phyloP scores from a whole-genome alignment of 2,329 filamentous ascomycete genomes.

The Mycogone perniciosa region DNA sequence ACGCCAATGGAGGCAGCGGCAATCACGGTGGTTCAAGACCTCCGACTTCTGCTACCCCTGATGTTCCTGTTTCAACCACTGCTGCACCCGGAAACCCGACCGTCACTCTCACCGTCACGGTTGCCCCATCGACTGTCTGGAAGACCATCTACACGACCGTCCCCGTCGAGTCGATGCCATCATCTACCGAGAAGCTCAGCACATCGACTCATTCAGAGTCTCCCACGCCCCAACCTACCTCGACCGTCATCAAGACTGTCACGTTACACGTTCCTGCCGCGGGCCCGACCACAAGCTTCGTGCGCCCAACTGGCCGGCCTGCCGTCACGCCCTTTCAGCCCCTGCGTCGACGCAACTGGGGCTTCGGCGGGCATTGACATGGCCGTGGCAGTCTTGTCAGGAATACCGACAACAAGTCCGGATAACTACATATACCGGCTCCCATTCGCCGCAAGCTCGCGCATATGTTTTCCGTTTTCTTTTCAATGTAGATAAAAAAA shows the following conservation, averaged over 20 bases:
- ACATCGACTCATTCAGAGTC: not conserved
- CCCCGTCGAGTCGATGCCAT: not conserved
- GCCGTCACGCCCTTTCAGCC: conserved; percentile 9
- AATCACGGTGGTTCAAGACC: conserved; percentile 13
- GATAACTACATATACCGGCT: no score
- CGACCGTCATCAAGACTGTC: conserved; percentile 2
- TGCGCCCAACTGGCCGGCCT: not conserved
- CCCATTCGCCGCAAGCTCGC: no score
- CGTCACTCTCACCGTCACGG: conserved; percentile 28
- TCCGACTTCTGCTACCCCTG: conserved; percentile 10
- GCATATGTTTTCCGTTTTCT: no score
- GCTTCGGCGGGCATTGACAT: conserved; percentile 7
- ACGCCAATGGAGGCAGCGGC: conserved; percentile 17
- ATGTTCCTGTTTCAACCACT: conserved; percentile 16
- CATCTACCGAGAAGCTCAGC: not conserved
- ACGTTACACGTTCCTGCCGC: conserved; percentile 1
- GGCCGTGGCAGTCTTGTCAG: not conserved
- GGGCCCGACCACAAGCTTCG: not conserved
- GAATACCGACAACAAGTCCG: no score
- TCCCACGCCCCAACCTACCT: not conserved
- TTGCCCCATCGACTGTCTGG: conserved; percentile 6
- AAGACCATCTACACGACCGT: conserved; percentile 15
- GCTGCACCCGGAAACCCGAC: conserved; percentile 8
- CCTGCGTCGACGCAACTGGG: conserved; percentile 6
- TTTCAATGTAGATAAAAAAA: no score